A percentile compares a stretch with the other conserved stretches of the same genome.
Conservation (phyloP, 495 filamentous ascomycete genomes). For the Penicillium verhagenii region DNA sequence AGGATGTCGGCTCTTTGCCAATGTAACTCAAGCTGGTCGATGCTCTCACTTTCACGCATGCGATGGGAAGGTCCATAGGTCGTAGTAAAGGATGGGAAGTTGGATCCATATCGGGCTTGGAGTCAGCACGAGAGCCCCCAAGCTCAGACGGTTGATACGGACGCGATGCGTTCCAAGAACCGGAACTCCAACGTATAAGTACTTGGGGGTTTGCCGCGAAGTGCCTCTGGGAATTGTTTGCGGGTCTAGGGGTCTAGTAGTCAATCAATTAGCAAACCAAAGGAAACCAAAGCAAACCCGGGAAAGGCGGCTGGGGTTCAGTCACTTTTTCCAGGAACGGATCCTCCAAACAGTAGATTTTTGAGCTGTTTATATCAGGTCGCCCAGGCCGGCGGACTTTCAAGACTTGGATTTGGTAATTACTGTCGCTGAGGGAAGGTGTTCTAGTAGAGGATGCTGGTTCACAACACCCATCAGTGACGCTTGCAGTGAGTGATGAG, state of each 20-base stretch:
- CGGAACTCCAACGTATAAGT: constrained; percentile 27
- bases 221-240: background rate
- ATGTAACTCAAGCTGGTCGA: constrained; percentile 11
- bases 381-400: constrained; percentile 12
- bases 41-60: constrained; percentile 20
- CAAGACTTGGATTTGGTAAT: constrained; percentile 19
- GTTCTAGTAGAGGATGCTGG: constrained; percentile 26
- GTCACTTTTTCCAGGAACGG: constrained; percentile 22
- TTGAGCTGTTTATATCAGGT: background rate
- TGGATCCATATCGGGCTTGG: background rate
- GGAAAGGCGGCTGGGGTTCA: background rate
- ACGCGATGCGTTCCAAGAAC: constrained; percentile 14
- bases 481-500: constrained; percentile 22
- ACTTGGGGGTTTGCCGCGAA: constrained; percentile 3
- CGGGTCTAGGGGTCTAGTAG: background rate
- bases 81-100: constrained; percentile 1
- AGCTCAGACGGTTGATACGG: constrained; percentile 1
- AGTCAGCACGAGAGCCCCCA: background rate
- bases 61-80: constrained; percentile 22
- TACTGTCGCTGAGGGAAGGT: constrained; percentile 23
- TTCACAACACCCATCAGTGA: constrained; percentile 8
- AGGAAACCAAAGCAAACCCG: background rate
- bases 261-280: background rate
- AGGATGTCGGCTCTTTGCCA: constrained; percentile 8
- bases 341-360: constrained; percentile 9